phyloP scores from a whole-genome alignment of 768 basidiomycete species.

The Inosperma sp. region DNA sequence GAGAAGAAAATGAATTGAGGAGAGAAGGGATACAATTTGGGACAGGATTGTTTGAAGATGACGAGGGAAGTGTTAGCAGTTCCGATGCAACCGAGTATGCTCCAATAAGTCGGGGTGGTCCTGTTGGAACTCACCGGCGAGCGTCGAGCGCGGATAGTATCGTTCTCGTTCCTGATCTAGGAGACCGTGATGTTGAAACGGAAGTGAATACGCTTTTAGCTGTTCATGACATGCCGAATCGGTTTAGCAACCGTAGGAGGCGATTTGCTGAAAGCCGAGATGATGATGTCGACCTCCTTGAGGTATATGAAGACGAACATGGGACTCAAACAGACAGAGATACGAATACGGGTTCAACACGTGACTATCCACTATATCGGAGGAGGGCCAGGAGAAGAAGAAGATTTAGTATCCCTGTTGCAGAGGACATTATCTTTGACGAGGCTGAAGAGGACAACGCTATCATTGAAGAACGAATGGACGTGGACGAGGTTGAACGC shows the following conservation, averaged over 20 bases:
- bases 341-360: conserved; percentile 27
- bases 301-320: conserved; percentile 13
- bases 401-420: background rate
- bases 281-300: conserved; percentile 15
- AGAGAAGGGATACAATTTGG: conserved; percentile 12
- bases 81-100: conserved; percentile 7
- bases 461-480: conserved; percentile 12
- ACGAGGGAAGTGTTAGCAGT: conserved; percentile 14
- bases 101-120: background rate
- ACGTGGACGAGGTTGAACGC: conserved; percentile 12
- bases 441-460: conserved; percentile 21
- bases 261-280: conserved; percentile 8
- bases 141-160: background rate
- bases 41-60: conserved; percentile 8
- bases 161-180: conserved; percentile 3
- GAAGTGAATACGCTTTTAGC: conserved; percentile 3
- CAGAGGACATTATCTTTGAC: background rate
- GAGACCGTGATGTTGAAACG: conserved; percentile 7
- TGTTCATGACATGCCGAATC: conserved; percentile 2
- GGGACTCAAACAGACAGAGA: conserved; percentile 12
- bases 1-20: conserved; percentile 5
- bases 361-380: conserved; percentile 22
- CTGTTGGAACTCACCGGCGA: background rate
- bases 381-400: conserved; percentile 2
- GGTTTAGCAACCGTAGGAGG: conserved; percentile 16